phyloP scores from a whole-genome alignment of 2,329 filamentous ascomycete genomes.

The Xylariaceae sp. region DNA sequence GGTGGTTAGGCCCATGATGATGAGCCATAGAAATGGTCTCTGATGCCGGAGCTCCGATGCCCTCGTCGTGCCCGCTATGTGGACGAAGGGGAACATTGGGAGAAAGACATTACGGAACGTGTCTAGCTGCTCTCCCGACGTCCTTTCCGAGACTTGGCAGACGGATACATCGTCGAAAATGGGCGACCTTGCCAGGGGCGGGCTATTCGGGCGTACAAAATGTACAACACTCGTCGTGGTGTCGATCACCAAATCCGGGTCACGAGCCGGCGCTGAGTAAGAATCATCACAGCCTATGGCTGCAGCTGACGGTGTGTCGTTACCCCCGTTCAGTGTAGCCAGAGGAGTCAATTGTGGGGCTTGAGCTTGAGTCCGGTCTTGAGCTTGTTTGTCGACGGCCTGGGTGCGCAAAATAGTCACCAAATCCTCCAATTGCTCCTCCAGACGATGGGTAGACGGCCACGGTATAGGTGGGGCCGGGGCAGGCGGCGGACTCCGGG shows the following conservation, averaged over 20 bases:
- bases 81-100: slow-evolving; percentile 20
- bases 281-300: not conserved
- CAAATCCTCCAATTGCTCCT: slow-evolving; percentile 48
- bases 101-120: slow-evolving; percentile 20
- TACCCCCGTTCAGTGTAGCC: not conserved
- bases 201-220: slow-evolving; percentile 12
- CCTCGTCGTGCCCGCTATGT: slow-evolving; percentile 15
- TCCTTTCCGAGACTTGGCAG: slow-evolving; percentile 10
- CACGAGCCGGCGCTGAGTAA: not conserved
- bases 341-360: not conserved
- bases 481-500: not conserved
- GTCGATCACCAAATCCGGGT: slow-evolving; percentile 23
- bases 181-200: not conserved
- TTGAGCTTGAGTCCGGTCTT: too few relatives aligned
- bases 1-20: slow-evolving; percentile 19
- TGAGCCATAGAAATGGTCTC: slow-evolving; percentile 25
- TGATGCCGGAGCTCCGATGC: slow-evolving; percentile 18
- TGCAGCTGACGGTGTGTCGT: slow-evolving; percentile 14
- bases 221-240: slow-evolving; percentile 15
- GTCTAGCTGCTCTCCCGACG: slow-evolving; percentile 20
- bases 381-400: not conserved
- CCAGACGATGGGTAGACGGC: slow-evolving; percentile 38
- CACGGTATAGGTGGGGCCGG: not conserved
- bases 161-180: slow-evolving; percentile 18
- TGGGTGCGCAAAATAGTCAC: slow-evolving; percentile 41